Evolutionary conservation across 805 yeast species (phyloP).

Genomic region (Saccharomyces mikatae): DNA sequence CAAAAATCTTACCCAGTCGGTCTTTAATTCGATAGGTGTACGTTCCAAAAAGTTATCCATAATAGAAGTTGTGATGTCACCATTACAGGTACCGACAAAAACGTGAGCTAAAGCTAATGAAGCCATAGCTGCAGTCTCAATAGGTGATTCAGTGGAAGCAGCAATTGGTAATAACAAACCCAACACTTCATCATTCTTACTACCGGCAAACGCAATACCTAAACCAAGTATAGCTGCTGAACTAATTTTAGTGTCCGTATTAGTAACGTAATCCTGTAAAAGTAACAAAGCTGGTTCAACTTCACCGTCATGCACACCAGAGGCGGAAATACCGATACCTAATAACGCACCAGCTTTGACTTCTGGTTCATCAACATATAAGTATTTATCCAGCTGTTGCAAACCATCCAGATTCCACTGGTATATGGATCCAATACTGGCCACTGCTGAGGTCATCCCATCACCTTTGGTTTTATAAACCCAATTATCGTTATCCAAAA

Average conservation of each 20-base stretch:
- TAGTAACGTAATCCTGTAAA: conserved; percentile 72
- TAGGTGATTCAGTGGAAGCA: conserved; percentile 61
- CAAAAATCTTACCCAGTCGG: conserved; percentile 83
- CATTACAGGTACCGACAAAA: conserved; percentile 92
- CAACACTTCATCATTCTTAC: conserved; percentile 76
- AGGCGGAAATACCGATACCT: conserved; percentile 87
- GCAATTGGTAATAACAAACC: conserved; percentile 74
- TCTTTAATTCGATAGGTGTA: conserved; percentile 63
- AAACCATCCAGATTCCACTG: conserved; percentile 94
- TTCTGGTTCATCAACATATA: conserved; percentile 77
- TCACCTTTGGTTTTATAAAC: conserved; percentile 84
- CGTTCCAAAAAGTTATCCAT: conserved; percentile 86
- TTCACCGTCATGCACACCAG: conserved; percentile 86
- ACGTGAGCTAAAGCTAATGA: conserved; percentile 90
- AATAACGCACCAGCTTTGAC: conserved; percentile 93
- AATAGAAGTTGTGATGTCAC: conserved; percentile 88
- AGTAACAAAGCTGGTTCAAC: conserved; percentile 86
- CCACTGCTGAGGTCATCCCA: conserved; percentile 88
- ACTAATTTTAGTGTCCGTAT: conserved; percentile 53
- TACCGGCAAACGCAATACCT: conserved; percentile 92
- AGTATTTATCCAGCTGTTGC: conserved; percentile 79
- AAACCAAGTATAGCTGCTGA: conserved; percentile 83
- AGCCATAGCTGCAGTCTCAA: conserved; percentile 78
- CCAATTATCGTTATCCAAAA: conserved; percentile 77
- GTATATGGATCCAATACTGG: conserved; percentile 80